Evolutionary conservation across 164 flowering plant species (phyloP).

Genomic region (Vitis rotundifolia): DNA sequence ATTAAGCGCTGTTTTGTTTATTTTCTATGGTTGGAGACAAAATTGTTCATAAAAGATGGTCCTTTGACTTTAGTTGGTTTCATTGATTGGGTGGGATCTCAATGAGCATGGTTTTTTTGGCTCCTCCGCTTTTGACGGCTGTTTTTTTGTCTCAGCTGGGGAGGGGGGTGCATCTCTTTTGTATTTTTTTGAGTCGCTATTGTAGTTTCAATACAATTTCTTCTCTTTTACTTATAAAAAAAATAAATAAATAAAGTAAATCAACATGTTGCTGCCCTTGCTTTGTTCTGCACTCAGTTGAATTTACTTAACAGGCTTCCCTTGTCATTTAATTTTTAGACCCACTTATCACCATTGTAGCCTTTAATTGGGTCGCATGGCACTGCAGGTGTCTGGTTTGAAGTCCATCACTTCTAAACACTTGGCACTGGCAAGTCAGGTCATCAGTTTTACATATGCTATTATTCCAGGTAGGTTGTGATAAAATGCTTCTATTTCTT

Average conservation of each 20-base stretch:
- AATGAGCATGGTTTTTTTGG: too few relatives aligned
- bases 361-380: conserved; percentile 5
- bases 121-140: too few relatives aligned
- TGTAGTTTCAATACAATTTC: too few relatives aligned
- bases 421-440: conserved; percentile 98
- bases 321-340: background rate
- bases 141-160: too few relatives aligned
- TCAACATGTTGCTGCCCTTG: background rate
- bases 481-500: background rate
- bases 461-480: conserved; percentile 81
- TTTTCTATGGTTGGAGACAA: too few relatives aligned
- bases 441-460: conserved; percentile 73
- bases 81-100: too few relatives aligned
- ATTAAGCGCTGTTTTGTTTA: too few relatives aligned
- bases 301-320: background rate
- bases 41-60: too few relatives aligned
- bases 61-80: too few relatives aligned
- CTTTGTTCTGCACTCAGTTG: background rate
- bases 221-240: too few relatives aligned
- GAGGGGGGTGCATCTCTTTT: too few relatives aligned
- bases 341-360: background rate
- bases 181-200: too few relatives aligned
- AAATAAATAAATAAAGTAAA: background rate
- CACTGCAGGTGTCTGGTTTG: conserved; percentile 90
- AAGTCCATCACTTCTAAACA: conserved; percentile 95